phyloP scores from a whole-genome alignment of 495 filamentous ascomycete genomes.

The Penicillium cataractarum region DNA sequence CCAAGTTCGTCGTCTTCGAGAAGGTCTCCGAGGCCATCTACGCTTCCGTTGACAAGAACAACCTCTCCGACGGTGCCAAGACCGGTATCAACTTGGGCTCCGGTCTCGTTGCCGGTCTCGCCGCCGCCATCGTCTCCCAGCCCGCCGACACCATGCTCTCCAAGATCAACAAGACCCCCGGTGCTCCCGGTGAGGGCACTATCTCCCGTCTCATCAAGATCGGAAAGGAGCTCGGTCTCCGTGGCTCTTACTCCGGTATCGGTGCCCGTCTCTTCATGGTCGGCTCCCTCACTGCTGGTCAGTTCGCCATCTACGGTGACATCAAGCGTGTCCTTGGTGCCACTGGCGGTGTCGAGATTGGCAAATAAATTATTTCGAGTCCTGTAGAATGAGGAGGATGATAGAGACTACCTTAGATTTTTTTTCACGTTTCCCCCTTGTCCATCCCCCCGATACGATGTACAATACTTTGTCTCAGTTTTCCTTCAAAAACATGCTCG shows the following conservation, averaged over 20 bases:
- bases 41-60: slow-evolving; percentile 72
- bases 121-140: slow-evolving; percentile 93
- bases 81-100: slow-evolving; percentile 92
- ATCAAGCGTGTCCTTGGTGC: slow-evolving; percentile 62
- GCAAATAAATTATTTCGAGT: slow-evolving; percentile 44
- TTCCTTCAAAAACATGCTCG: slow-evolving; percentile 35
- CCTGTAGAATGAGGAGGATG: slow-evolving; percentile 34
- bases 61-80: slow-evolving; percentile 71
- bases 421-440: slow-evolving; percentile 29
- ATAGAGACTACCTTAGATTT: slow-evolving; percentile 46
- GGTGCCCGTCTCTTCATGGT: slow-evolving; percentile 68
- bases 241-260: slow-evolving; percentile 88
- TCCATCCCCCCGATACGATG: slow-evolving; percentile 36
- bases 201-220: slow-evolving; percentile 93
- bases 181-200: slow-evolving; percentile 92
- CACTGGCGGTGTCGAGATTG: slow-evolving; percentile 79
- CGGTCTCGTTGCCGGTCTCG: slow-evolving; percentile 97
- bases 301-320: slow-evolving; percentile 95
- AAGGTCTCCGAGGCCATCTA: slow-evolving; percentile 87
- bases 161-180: slow-evolving; percentile 99
- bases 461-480: slow-evolving; percentile 43
- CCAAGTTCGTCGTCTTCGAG: slow-evolving; percentile 99
- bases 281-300: slow-evolving; percentile 81
- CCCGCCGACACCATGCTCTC: slow-evolving; percentile 98
- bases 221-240: slow-evolving; percentile 87